A percentile compares a stretch with the other conserved stretches of the same genome.
These are phyloP conservation scores for Alliaria petiolata DNA, from an alignment of 345 rosid genomes.

Conservation along the genomic window DNA sequence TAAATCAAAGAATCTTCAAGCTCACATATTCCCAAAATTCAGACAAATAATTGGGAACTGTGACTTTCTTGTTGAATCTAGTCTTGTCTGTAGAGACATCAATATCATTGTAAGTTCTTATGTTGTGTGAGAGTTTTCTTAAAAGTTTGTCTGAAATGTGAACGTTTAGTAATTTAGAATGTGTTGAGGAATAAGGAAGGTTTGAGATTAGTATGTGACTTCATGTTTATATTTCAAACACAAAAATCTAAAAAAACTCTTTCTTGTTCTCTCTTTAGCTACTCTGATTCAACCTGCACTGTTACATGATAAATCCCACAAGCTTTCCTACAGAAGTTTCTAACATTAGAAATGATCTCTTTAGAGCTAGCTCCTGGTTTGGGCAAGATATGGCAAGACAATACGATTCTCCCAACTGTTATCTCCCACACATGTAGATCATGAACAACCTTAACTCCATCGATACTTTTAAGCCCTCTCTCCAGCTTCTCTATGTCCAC, in stretches of 20 bases:
- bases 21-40: background rate
- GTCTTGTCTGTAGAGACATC: background rate
- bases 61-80: background rate
- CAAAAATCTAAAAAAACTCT: background rate
- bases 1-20: background rate
- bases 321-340: constrained; percentile 49
- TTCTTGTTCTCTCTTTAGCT: background rate
- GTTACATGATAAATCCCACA: constrained; percentile 67
- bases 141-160: too few relatives aligned
- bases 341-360: constrained; percentile 45
- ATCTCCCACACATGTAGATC: constrained; percentile 86
- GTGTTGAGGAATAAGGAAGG: too few relatives aligned
- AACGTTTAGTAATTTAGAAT: too few relatives aligned
- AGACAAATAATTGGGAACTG: background rate
- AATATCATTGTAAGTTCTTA: too few relatives aligned
- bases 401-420: constrained; percentile 56
- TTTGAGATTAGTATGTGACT: background rate
- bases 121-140: too few relatives aligned
- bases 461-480: constrained; percentile 42
- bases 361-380: constrained; percentile 46
- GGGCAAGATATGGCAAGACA: constrained; percentile 66
- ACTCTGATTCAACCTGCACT: constrained; percentile 58
- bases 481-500: constrained; percentile 43
- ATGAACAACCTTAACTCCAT: constrained; percentile 53
- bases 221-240: background rate